Base-by-base conservation (phyloP, 2,329 filamentous ascomycete species). In the Phaeophleospora eucalypticola region DNA sequence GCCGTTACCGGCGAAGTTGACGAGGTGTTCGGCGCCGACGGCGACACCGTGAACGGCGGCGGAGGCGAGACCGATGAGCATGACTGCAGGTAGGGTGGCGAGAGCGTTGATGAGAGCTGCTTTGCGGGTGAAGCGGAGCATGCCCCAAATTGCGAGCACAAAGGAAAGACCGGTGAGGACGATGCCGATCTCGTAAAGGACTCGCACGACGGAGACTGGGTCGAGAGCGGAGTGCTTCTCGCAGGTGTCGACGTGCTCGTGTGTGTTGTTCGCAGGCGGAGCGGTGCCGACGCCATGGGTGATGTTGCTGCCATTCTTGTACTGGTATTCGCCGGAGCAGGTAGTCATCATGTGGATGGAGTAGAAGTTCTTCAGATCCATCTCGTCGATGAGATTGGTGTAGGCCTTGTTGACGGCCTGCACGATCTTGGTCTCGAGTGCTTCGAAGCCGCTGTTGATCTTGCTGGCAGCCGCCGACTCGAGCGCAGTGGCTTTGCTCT, bases 31-130 rank as follows among this genome's bases (percentile, higher is more conserved):
- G 2, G 74, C 77, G 60, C 80, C 79, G 43, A 75, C 70, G 3
- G 75, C 73, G 6, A 82, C 65, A 14, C 85, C 84, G 0, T 79
- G 85, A n/a, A 83, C 80, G 18, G 89, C 84, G 58, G 87, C 87
- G 14, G 86, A 89, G 40, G 84, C 82, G 43, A 84, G 82, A 4
- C 85, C 85, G 59, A 85, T 75, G 18, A 82, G 68, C 4, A 79
- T 41, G 48, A 81, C 77, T 0, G 75, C 73, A 9, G 78, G 60
- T 14, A 71, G 56, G 7, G 74, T 64, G 14, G 78, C 60, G n/a
- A 73, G 56, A 45, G 76, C 66, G 57, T 80, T 80, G 40, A 75
- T 56, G 12, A 76, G 57, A 1, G 71, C 63, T 2, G 55, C 69
- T 70, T n/a, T 66, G 60, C n/a, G 65, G 49, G 45, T 49, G 46